Base-by-base conservation (phyloP, 2,329 filamentous ascomycete species). In the Neocatenulostroma microsporum region DNA sequence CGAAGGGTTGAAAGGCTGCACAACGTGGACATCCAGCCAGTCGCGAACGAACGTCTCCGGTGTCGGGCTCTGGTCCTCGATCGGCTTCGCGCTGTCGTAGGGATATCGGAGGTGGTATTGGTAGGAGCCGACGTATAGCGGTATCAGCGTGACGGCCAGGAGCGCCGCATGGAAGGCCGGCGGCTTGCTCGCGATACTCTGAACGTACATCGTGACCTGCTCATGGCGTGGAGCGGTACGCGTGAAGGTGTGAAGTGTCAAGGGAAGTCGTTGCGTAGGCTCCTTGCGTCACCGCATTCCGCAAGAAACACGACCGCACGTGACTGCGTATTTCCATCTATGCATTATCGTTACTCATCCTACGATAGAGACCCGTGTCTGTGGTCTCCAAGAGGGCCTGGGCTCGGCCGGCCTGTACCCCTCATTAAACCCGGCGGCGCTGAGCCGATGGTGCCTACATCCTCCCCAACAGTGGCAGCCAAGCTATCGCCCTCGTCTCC, bases 1-100 rank as follows among this genome's bases (percentile, higher is more conserved):
- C 5, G 45, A 49, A 2, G 48, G 45, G 17, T 51, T 44, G 34
- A 51, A 52, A 1, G 50, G 44, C 14, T 40, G 30, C 27, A 51
- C 39, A 14, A 53, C 33, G 21, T 48, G 43, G 2, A 42, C 45
- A 10, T 43, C 37, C 6, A 56, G 48, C 52, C 53, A 57, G 28
- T 47, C 39, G 4, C 35, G 32, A 18, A 54, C 42, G 40, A 55
- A 55, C n/a, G 8, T 45, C 42, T 11, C 20, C 23, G 5, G 41
- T 36, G 10, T 36, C 25, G 12, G 33, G 32, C 20, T n/a, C 34
- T n/a, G 13, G 10, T 13, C 12, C 11, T 11, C 14, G 29, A n/a
- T 12, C 18, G 17, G 24, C 10, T 6, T 26, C 19, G 14, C 12
- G 20, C 14, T 14, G 13, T 37, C 36, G 30, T 44, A 51, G 6